These are phyloP conservation scores for Ceriops tagal DNA, from an alignment of 345 rosid species.

Conservation along the genomic window DNA sequence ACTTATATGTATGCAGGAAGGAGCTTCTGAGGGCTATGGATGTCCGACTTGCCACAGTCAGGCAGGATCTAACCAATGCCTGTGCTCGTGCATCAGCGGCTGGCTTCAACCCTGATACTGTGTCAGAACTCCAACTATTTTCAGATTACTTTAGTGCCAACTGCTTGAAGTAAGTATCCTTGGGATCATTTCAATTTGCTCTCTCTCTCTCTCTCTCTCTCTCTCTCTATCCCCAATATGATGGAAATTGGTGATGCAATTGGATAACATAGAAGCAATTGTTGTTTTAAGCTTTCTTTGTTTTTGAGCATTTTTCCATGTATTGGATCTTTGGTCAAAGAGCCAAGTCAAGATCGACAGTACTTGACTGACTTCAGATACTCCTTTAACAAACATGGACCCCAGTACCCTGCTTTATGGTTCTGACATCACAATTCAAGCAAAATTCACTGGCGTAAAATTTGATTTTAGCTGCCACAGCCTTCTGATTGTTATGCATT, in stretches of 20 bases:
- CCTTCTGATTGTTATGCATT: no score
- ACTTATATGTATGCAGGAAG: constrained; percentile 47
- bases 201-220: neutral
- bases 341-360: neutral
- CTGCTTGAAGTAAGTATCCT: constrained; percentile 76
- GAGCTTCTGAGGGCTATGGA: constrained; percentile 97
- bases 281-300: no score
- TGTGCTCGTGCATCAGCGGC: constrained; percentile 80
- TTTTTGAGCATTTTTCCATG: no score
- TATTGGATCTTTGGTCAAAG: neutral
- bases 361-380: neutral
- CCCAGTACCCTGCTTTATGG: neutral
- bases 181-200: neutral
- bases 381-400: neutral
- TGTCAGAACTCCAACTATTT: constrained; percentile 68
- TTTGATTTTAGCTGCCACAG: no score
- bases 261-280: neutral
- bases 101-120: constrained; percentile 70
- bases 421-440: no score
- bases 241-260: neutral
- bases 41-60: constrained; percentile 74
- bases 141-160: constrained; percentile 82
- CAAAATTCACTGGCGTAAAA: no score
- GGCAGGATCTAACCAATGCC: constrained; percentile 71
- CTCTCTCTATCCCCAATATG: neutral